These are phyloP conservation scores for Naganishia kalamii DNA, from an alignment of 768 basidiomycete genomes.

Conservation along the genomic window DNA sequence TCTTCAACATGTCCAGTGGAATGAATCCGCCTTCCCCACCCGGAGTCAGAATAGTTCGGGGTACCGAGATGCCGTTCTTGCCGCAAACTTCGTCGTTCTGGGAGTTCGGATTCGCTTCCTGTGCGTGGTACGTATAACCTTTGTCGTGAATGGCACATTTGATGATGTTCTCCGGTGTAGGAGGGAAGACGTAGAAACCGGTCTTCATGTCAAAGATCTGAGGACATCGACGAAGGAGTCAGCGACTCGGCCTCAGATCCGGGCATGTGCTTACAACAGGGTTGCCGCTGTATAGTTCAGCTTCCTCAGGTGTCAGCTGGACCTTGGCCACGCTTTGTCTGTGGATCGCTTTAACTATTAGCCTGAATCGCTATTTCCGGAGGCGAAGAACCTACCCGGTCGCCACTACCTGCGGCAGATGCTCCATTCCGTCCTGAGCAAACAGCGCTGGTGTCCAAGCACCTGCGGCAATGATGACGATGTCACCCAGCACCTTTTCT, in stretches of 20 bases:
- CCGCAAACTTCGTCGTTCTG: conserved; percentile 36
- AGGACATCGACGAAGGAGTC: conserved; percentile 44
- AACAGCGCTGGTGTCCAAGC: conserved; percentile 81
- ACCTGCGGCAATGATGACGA: conserved; percentile 61
- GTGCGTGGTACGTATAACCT: conserved; percentile 58
- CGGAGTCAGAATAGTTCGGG: conserved; percentile 65
- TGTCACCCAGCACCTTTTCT: conserved; percentile 50
- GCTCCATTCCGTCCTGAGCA: conserved; percentile 51
- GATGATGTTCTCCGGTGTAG: conserved; percentile 51
- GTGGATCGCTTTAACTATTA: too few species aligned
- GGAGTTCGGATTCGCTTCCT: conserved; percentile 35
- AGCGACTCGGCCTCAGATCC: not conserved
- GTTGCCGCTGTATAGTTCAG: conserved; percentile 55
- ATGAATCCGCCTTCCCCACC: conserved; percentile 57
- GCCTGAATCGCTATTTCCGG: too few species aligned
- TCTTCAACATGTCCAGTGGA: conserved; percentile 55
- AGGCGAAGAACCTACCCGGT: conserved; percentile 64
- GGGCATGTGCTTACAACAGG: conserved; percentile 36
- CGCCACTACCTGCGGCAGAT: conserved; percentile 58
- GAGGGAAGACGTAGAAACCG: conserved; percentile 73
- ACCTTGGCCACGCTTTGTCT: conserved; percentile 77
- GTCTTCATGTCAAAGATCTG: conserved; percentile 65
- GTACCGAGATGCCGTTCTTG: conserved; percentile 57
- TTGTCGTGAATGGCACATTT: conserved; percentile 72
- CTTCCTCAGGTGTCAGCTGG: conserved; percentile 67